Base-by-base conservation (phyloP, 805 yeast genomes). In the Saccharomycopsis oosterbeekiorum region DNA sequence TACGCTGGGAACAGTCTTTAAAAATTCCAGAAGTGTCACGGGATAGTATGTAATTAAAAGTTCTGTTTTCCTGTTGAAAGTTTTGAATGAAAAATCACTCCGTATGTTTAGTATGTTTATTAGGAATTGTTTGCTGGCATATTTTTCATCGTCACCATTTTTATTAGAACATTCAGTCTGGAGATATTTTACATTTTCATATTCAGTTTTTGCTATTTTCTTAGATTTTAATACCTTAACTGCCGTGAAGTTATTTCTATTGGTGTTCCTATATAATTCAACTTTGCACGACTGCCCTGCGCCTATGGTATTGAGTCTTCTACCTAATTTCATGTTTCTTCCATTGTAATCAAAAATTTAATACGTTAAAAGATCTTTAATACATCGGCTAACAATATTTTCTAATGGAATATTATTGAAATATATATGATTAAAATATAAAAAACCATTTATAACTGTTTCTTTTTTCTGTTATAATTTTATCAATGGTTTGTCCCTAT, bases 1-100 rank as follows among this genome's bases (percentile, higher is more conserved):
- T 8, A 41, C 15, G 19, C 15, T 21, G 4, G 65, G 65, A 1
- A 6, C 8, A 14, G 41, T 17, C 1, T 56, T 56, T 3, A 63
- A 53, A n/a, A 24, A 63, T 14, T 55, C 50, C 40, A 40, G 41
- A 15, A 63, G 55, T 9, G 47, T 55, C 4, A 59, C 34, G 2
- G 65, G 65, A 59, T 61, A 63, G 37, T 58, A 61, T 9, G 59
- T 60, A 57, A 63, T 57, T 8, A 54, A n/a, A 12, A 63, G 51
- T 21, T 24, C 53, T 24, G 53, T 47, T 24, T 12, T 8, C 15
- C 11, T 47, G 53, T 24, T 21, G 6, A 47, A 47, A 21, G 6
- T 47, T 21, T 24, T n/a, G 9, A 39, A 37, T n/a, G 47, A 39
- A 39, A 37, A 34, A n/a, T 11, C 56, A 14, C 34, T 47, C 10